Base-by-base conservation (phyloP, 2,329 filamentous ascomycete species). In the Purpureocillium takamizusanense region DNA sequence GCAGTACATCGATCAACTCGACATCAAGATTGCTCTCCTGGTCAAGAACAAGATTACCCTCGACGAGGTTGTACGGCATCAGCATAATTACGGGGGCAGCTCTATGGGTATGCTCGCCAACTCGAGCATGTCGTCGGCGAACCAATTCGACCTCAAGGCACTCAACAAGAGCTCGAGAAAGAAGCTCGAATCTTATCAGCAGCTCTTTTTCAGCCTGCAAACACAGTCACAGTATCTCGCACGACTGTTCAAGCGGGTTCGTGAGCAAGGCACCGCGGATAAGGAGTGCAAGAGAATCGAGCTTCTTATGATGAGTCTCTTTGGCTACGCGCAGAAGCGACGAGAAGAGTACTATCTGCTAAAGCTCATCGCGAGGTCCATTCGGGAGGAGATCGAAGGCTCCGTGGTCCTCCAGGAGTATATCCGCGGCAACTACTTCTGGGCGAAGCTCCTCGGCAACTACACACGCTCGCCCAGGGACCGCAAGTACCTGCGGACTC, bases 1-100 rank as follows among this genome's bases (percentile, higher is more conserved):
- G 63, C 88, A 95, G 57, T 98, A 98, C 55, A 95, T 98, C 49
- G 89, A 95, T 52, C 92, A 98, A 57, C 76, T 98, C 28, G 94
- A 98, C 56, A 95, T 98, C 70, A 98, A 98, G 67, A 98, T 98
- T 58, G 92, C 92, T 1, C 75, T 98, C 3, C 73, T 98, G 14
- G 92, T 98, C 52, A 97, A 97, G 73, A 98, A 98, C 75, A 98
- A 98, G 63, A 98, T 98, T 54, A 97, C 92, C 0, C 73, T 98
- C 4, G 92, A 98, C 55, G 94, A 98, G 63, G 92, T 98, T 21
- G 86, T 98, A 39, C 87, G 88, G 52, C 92, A 97, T 56, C 92
- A 98, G 56, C 90, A 84, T 66, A 94, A 95, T 59, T 95, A 92
- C 52, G 92, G 92, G 40, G 89, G 90, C 2, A 84, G 92, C 53